A percentile compares a stretch with the other conserved stretches of the same genome.
These are phyloP conservation scores for Boletus bicolor DNA, from an alignment of 768 basidiomycete species.

Conservation along the genomic window DNA sequence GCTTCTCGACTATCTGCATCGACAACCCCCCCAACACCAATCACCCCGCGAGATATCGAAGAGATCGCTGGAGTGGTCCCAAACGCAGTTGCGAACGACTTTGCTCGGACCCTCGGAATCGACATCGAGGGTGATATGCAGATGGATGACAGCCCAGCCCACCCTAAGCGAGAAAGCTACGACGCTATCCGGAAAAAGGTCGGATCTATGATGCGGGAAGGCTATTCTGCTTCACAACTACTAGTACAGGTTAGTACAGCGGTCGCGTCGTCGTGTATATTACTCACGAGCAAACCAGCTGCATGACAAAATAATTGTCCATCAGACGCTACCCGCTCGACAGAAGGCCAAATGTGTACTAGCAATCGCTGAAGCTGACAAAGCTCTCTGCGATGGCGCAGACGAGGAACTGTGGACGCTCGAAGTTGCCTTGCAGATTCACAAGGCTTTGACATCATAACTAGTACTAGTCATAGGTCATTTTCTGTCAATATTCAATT, in stretches of 20 bases:
- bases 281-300: constrained; percentile 47
- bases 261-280: constrained; percentile 1
- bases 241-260: constrained; percentile 68
- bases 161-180: constrained; percentile 42
- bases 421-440: constrained; percentile 78
- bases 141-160: constrained; percentile 32
- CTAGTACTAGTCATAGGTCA: background rate
- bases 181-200: constrained; percentile 67
- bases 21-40: constrained; percentile 65
- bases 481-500: background rate
- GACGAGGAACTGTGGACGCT: constrained; percentile 96
- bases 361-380: constrained; percentile 92
- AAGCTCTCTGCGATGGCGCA: constrained; percentile 91
- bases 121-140: constrained; percentile 60
- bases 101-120: constrained; percentile 72
- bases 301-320: constrained; percentile 84
- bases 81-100: constrained; percentile 59
- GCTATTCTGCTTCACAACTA: constrained; percentile 89
- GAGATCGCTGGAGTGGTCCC: constrained; percentile 98
- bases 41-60: constrained; percentile 78
- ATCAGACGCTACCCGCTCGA: constrained; percentile 73
- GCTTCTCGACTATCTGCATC: constrained; percentile 84
- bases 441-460: constrained; percentile 50
- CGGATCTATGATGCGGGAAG: constrained; percentile 74
- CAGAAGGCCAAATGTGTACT: constrained; percentile 82